phyloP scores from a whole-genome alignment of 345 rosid species.

The Eucalyptus sideroxylon region DNA sequence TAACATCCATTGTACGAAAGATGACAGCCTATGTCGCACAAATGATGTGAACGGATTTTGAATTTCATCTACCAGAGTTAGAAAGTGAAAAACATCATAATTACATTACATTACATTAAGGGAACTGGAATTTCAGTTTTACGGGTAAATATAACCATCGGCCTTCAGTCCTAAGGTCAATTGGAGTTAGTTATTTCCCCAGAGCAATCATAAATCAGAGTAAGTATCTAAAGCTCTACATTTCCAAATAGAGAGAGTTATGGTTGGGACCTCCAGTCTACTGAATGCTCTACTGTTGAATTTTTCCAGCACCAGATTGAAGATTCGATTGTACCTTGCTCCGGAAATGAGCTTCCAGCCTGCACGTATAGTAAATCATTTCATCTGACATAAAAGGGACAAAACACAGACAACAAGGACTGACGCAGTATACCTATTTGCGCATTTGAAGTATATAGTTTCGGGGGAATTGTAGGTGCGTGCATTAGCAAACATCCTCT shows the following conservation, averaged over 20 bases:
- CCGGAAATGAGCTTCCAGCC: slow-evolving; percentile 74
- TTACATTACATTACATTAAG: background rate
- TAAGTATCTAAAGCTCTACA: background rate
- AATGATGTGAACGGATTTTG: background rate
- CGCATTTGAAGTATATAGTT: slow-evolving; percentile 84
- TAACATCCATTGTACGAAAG: background rate
- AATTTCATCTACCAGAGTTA: background rate
- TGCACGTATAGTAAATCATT: slow-evolving; percentile 6
- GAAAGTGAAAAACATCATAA: background rate
- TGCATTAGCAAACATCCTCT: slow-evolving; percentile 89
- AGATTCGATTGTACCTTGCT: slow-evolving; percentile 86
- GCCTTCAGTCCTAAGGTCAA: background rate
- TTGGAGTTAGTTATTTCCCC: background rate
- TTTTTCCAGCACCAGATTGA: slow-evolving; percentile 46
- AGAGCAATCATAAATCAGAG: background rate
- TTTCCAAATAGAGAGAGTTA: background rate
- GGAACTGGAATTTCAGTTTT: background rate
- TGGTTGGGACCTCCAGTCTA: background rate
- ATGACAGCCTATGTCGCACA: background rate
- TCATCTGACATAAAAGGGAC: background rate
- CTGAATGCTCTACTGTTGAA: slow-evolving; percentile 19
- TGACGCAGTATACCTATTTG: slow-evolving; percentile 39
- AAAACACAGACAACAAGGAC: background rate
- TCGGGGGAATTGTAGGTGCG: slow-evolving; percentile 88
- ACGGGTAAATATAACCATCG: background rate